Conservation (phyloP, 257 asterid genomes). For the Solanum peruvianum region DNA sequence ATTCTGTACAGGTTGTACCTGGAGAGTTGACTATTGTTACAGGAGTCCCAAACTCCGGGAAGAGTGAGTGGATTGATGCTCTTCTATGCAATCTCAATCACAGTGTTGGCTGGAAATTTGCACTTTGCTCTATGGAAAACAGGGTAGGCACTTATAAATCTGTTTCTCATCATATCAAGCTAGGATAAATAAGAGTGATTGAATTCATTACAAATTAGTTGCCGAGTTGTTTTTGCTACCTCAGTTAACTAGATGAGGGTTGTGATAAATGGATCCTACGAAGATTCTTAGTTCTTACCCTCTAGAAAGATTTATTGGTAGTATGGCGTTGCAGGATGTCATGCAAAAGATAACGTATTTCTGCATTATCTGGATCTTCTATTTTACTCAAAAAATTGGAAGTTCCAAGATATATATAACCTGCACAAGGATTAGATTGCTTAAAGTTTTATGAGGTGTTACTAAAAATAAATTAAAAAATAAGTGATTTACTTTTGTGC, state of each 20-base stretch:
- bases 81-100: conserved; percentile 84
- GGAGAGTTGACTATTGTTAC: conserved; percentile 93
- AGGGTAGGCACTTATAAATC: conserved; percentile 31
- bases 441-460: background rate
- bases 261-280: background rate
- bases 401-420: background rate
- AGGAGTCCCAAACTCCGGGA: conserved; percentile 98
- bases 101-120: conserved; percentile 89
- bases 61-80: conserved; percentile 99
- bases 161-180: background rate
- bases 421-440: background rate
- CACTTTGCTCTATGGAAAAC: conserved; percentile 95
- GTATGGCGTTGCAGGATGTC: background rate
- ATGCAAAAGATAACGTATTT: background rate
- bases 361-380: background rate
- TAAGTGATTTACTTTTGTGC: background rate
- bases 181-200: background rate
- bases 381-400: background rate
- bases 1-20: conserved; percentile 67
- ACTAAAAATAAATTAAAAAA: background rate
- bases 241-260: background rate
- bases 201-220: background rate
- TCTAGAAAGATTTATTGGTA: background rate
- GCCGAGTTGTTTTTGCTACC: background rate
- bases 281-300: background rate